These are phyloP conservation scores for Zoysia matrella DNA, from an alignment of 202 grass and related monocot species.

Conservation along the genomic window DNA sequence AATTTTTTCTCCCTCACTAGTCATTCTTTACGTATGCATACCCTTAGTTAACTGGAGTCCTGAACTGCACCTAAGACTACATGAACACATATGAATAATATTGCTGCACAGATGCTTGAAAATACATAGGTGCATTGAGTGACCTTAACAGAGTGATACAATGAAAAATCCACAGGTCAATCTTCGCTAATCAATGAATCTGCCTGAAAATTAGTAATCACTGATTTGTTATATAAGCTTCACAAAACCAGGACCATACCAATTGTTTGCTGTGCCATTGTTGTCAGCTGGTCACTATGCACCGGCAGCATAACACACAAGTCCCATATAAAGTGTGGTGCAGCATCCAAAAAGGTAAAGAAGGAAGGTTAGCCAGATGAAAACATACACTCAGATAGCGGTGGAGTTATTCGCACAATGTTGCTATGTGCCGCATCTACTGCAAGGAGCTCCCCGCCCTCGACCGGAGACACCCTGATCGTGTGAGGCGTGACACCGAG, in stretches of 20 bases:
- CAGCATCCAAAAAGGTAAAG: not conserved
- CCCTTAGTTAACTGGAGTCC: not conserved
- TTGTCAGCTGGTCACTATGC: not conserved
- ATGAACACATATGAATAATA: not conserved
- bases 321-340: not conserved
- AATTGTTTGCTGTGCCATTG: not conserved
- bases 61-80: not conserved
- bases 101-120: not conserved
- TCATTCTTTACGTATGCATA: not conserved
- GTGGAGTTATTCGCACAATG: constrained; percentile 88
- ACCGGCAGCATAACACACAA: not conserved
- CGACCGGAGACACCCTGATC: constrained; percentile 79
- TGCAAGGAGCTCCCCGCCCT: constrained; percentile 83
- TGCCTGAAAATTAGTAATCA: not conserved
- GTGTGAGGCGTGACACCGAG: constrained; percentile 88
- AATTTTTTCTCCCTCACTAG: not conserved
- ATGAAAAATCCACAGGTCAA: not conserved
- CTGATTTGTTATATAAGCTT: not conserved
- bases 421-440: constrained; percentile 87
- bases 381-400: constrained; percentile 79
- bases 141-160: not conserved
- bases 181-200: constrained; percentile 19
- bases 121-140: not conserved
- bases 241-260: not conserved
- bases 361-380: not conserved